Evolutionary conservation across 257 asterid genomes (phyloP).

Genomic region (Ocimum tenuiflorum): DNA sequence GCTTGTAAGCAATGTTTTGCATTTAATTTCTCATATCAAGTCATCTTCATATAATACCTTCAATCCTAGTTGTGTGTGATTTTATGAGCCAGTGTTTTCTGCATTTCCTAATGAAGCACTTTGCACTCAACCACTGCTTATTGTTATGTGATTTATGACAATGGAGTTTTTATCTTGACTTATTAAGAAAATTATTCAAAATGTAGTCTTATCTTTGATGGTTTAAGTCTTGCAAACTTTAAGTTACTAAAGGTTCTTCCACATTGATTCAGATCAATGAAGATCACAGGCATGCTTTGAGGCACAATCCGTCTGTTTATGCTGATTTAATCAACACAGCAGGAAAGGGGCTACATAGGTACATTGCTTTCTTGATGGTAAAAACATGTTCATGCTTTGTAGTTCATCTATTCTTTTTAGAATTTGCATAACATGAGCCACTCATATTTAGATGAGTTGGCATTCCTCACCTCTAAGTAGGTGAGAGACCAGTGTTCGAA

Average conservation of each 20-base stretch:
- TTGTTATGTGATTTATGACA: background rate
- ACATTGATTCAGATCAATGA: conserved; percentile 55
- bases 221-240: background rate
- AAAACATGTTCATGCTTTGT: background rate
- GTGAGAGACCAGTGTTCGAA: no score
- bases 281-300: conserved; percentile 38
- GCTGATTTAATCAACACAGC: conserved; percentile 45
- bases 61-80: conserved; percentile 11
- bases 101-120: conserved; percentile 10
- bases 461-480: no score
- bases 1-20: conserved; percentile 48
- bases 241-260: conserved; percentile 12
- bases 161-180: conserved; percentile 4
- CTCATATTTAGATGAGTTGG: no score
- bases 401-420: conserved; percentile 5
- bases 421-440: background rate
- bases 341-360: conserved; percentile 77
- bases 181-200: conserved; percentile 13
- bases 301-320: conserved; percentile 50
- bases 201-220: conserved; percentile 13
- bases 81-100: conserved; percentile 1
- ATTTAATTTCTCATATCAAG: conserved; percentile 12
- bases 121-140: conserved; percentile 1
- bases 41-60: conserved; percentile 3
- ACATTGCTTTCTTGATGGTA: conserved; percentile 19